phyloP scores from a whole-genome alignment of 441 rosid species.

The Adansonia gregorii region DNA sequence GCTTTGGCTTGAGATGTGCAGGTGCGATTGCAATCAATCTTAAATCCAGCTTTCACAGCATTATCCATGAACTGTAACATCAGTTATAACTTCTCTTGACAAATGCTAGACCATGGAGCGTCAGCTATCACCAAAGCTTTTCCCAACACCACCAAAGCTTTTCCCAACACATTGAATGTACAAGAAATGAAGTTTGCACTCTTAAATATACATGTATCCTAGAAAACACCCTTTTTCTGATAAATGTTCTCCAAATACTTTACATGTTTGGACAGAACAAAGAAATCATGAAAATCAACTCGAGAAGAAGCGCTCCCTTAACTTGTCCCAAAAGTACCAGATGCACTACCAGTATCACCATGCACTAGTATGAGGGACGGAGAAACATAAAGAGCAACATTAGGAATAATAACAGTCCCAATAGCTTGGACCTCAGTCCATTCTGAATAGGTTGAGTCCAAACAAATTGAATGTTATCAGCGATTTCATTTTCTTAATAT shows the following conservation, averaged over 20 bases:
- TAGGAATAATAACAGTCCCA: background rate
- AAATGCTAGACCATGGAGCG: background rate
- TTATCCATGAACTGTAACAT: background rate
- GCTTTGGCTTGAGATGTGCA: background rate
- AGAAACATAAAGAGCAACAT: background rate
- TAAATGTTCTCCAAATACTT: background rate
- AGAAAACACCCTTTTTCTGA: background rate
- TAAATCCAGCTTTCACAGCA: background rate
- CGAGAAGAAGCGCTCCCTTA: background rate
- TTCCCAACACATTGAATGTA: background rate
- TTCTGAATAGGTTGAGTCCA: background rate
- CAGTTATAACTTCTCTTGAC: no score
- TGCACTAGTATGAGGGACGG: background rate
- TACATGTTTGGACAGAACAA: background rate
- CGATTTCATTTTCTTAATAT: background rate
- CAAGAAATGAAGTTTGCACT: background rate
- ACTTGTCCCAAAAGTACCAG: background rate
- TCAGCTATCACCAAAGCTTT: background rate
- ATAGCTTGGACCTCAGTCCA: background rate
- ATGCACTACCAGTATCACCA: background rate
- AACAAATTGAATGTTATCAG: background rate
- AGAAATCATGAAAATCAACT: background rate
- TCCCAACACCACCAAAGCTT: background rate
- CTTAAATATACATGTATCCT: background rate
- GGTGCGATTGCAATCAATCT: background rate